A percentile compares a stretch with the other conserved stretches of the same genome.
Conservation (phyloP, 805 yeast species). For the Hanseniaspora occidentalis region DNA sequence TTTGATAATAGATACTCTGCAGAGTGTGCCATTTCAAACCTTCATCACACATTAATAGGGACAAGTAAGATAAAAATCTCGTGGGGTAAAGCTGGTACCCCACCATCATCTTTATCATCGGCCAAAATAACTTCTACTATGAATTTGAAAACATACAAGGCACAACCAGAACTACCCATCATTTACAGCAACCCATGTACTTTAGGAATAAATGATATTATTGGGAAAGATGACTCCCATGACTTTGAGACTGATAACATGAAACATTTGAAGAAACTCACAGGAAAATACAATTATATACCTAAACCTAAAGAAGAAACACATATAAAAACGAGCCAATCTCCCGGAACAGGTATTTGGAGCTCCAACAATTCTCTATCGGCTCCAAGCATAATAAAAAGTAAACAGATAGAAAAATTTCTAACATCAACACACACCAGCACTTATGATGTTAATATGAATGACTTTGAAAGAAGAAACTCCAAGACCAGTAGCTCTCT, state of each 20-base stretch:
- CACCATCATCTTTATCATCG: conserved; percentile 11
- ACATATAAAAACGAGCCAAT: no score
- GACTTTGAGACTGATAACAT: neutral
- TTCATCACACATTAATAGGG: conserved; percentile 86
- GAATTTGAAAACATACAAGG: neutral
- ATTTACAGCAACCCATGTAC: neutral
- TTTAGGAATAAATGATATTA: neutral
- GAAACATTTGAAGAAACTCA: no score
- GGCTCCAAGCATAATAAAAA: no score
- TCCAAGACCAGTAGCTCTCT: no score
- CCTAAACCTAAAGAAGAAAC: no score
- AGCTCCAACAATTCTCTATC: no score
- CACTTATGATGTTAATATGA: no score
- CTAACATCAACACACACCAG: no score
- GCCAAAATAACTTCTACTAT: neutral
- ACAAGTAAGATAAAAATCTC: conserved; percentile 72
- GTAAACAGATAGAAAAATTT: no score
- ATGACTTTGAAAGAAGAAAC: no score
- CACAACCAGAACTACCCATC: neutral
- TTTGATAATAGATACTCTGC: conserved; percentile 69
- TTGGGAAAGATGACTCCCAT: neutral
- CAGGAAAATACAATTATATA: no score
- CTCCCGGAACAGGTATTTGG: no score
- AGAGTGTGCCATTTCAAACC: conserved; percentile 69
- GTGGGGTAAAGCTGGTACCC: conserved; percentile 62